Evolutionary conservation across 345 rosid species (phyloP), one percentile per base, ranked within the genome.

Genomic region (Acer saccharum): DNA sequence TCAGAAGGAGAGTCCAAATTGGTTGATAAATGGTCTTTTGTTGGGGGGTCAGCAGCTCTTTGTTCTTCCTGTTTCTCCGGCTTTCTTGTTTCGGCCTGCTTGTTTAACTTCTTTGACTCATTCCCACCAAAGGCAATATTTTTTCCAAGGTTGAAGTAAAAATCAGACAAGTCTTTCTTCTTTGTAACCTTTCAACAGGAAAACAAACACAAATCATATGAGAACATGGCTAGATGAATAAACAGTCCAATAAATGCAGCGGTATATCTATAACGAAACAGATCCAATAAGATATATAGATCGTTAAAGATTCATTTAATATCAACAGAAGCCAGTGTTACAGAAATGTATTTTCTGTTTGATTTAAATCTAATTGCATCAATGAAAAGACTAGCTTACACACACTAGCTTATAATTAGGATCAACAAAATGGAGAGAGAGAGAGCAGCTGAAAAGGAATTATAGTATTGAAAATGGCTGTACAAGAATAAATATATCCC

Each of bases 151-250:
- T 89, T 90, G 86, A 92, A 88, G 84, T 96, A 92, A 79, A 96
- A 92, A 74, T 96, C 97, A 63, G 84, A 89, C 90, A 94, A 81
- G 78, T 92, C 95, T 10, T 76, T 89, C 88, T 96, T 96, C 91
- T 90, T 94, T 41, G 97, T 91, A 79, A 94, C 98, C 99, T 94
- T 71, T 18, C 48, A 77, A 79, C 27, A 75, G 68, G 41, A 83
- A 73, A 76, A 81, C 48, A 61, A 32, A 75, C 77, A 9, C 12
- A 35, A 10, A 62, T 61, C 11, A 73, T 23, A 50, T 55, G 35
- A 25, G 39, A 71, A 65, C 17, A 77, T 18, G 9, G 44, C 48
- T 68, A 35, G 35, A 17, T 7, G 41, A 44, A 35, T 17, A 23
- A 23, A 29, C 43, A 57, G 62, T 20, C 18, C 27, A 12, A 20